phyloP scores from a whole-genome alignment of 2,329 filamentous ascomycete genomes.

The Cordyceps tenuipes region DNA sequence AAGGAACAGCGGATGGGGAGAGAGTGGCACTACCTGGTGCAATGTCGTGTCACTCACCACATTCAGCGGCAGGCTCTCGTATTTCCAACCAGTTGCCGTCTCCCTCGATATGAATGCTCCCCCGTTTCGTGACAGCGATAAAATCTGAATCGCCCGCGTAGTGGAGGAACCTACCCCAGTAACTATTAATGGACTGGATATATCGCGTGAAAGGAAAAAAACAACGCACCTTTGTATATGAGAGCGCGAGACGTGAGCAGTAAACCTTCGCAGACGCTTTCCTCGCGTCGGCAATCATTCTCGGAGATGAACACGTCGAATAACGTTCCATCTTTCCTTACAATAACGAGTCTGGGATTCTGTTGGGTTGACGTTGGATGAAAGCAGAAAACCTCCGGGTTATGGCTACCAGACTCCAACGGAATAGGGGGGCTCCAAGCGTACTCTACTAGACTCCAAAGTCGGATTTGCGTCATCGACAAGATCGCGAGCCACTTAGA shows the following conservation, averaged over 20 bases:
- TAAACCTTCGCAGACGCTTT: conserved; percentile 42
- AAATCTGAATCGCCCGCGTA: conserved; percentile 23
- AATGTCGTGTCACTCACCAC: conserved; percentile 39
- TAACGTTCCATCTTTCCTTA: conserved; percentile 57
- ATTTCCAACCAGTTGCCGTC: conserved; percentile 39
- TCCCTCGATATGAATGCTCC: conserved; percentile 38
- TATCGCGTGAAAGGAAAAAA: neutral
- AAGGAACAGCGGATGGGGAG: conserved; percentile 51
- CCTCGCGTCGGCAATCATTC: conserved; percentile 37
- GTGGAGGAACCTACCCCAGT: conserved; percentile 12
- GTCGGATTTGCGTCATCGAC: conserved; percentile 46
- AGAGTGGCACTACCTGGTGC: conserved; percentile 50
- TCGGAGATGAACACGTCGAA: conserved; percentile 32
- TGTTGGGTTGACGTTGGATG: conserved; percentile 29
- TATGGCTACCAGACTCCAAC: conserved; percentile 44
- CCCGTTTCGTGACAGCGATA: conserved; percentile 43
- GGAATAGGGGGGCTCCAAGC: conserved; percentile 47
- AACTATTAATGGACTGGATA: conserved; percentile 1
- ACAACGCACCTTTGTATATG: conserved; percentile 26
- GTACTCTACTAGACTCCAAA: conserved; percentile 55
- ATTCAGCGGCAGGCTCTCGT: conserved; percentile 33
- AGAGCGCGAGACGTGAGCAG: conserved; percentile 42
- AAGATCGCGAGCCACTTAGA: conserved; percentile 60
- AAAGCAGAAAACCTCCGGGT: conserved; percentile 58
- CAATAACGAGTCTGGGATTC: conserved; percentile 46